Conservation (phyloP, 2,329 filamentous ascomycete genomes). For the Penicillium hesseltinei region DNA sequence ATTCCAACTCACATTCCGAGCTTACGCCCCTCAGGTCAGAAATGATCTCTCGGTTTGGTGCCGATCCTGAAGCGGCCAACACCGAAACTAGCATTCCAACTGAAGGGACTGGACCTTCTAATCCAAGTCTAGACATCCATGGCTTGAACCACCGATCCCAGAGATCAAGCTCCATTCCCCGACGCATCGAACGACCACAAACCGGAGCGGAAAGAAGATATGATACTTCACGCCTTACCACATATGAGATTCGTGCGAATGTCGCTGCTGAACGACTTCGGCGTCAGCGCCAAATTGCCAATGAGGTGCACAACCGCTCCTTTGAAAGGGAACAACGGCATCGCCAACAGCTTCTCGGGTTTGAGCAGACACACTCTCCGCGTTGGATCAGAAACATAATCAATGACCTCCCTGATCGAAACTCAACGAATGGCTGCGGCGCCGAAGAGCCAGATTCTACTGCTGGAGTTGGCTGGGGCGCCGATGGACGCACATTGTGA, state of each 20-base stretch:
- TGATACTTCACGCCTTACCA: conserved; percentile 29
- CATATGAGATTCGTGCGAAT: conserved; percentile 38
- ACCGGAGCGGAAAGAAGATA: conserved; percentile 25
- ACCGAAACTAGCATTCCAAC: conserved; percentile 21
- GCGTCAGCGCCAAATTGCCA: conserved; percentile 37
- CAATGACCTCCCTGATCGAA: conserved; percentile 37
- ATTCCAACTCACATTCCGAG: conserved; percentile 43
- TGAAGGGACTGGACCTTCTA: conserved; percentile 18
- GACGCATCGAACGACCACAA: conserved; percentile 31
- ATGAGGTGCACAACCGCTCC: conserved; percentile 34
- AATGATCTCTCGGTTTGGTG: conserved; percentile 14
- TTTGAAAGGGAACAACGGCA: conserved; percentile 35
- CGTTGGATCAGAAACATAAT: conserved; percentile 40
- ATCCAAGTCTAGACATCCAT: conserved; percentile 23
- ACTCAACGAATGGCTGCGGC: conserved; percentile 29
- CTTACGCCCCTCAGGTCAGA: conserved; percentile 32
- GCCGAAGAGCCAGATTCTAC: conserved; percentile 44
- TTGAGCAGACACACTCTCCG: conserved; percentile 37
- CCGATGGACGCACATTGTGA: conserved; percentile 48
- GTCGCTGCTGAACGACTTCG: conserved; percentile 42
- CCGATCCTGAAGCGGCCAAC: conserved; percentile 23
- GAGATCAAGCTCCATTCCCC: conserved; percentile 38
- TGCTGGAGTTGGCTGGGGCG: conserved; percentile 49
- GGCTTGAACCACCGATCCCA: conserved; percentile 27
- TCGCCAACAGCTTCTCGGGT: conserved; percentile 33